phyloP scores from a whole-genome alignment of 208 protist genomes.

The Leishmania major region DNA sequence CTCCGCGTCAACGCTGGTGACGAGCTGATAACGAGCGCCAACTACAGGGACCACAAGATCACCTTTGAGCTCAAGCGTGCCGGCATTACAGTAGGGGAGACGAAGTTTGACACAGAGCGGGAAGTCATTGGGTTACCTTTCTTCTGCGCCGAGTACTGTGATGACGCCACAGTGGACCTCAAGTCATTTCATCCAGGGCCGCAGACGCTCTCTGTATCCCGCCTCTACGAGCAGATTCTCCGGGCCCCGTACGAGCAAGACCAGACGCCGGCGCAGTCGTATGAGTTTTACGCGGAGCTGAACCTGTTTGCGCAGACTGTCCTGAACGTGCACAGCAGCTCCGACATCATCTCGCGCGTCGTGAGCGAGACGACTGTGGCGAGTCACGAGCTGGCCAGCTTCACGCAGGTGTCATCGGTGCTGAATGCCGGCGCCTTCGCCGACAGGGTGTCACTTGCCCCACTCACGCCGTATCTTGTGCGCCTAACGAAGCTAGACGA shows the following conservation, averaged over 20 bases:
- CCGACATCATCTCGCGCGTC: constrained; percentile 21
- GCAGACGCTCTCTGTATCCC: constrained; percentile 41
- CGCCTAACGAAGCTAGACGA: constrained; percentile 77
- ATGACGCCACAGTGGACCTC: constrained; percentile 59
- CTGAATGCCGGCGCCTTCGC: constrained; percentile 59
- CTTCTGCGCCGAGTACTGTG: constrained; percentile 53
- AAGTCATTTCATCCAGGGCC: constrained; percentile 39
- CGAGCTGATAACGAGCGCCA: constrained; percentile 65
- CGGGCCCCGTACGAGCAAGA: constrained; percentile 36
- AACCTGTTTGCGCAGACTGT: constrained; percentile 69
- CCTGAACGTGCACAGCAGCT: constrained; percentile 23
- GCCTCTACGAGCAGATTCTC: constrained; percentile 62
- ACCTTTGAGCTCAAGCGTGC: constrained; percentile 58
- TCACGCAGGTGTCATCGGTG: constrained; percentile 50
- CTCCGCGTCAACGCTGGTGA: constrained; percentile 64
- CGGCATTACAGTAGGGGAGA: constrained; percentile 52
- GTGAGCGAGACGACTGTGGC: constrained; percentile 29
- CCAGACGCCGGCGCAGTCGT: constrained; percentile 32
- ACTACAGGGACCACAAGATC: constrained; percentile 63
- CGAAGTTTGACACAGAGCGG: constrained; percentile 53
- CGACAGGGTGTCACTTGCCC: constrained; percentile 51
- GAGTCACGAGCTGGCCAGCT: constrained; percentile 73
- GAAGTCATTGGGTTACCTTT: constrained; percentile 68
- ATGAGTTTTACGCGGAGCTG: constrained; percentile 87
- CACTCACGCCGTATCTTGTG: constrained; percentile 69